Evolutionary conservation across 257 asterid species (phyloP).

Genomic region (Eustoma russellianum): DNA sequence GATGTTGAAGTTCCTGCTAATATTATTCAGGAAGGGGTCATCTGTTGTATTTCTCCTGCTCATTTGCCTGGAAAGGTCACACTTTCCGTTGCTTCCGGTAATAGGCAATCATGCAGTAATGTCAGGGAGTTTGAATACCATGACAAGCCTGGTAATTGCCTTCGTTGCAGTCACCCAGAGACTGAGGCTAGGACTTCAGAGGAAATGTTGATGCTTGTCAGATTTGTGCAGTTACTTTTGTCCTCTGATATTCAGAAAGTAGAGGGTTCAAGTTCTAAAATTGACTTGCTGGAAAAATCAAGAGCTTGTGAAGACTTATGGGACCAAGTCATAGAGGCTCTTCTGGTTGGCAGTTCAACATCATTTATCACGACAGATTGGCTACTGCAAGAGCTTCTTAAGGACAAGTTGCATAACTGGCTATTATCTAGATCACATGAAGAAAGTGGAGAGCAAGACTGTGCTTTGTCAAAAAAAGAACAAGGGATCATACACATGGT

Average conservation of each 20-base stretch:
- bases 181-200: slow-evolving; percentile 47
- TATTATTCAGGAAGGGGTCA: slow-evolving; percentile 78
- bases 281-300: slow-evolving; percentile 37
- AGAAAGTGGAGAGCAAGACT: slow-evolving; percentile 21
- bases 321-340: slow-evolving; percentile 58
- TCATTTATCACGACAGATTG: slow-evolving; percentile 53
- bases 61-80: slow-evolving; percentile 65
- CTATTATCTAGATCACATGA: slow-evolving; percentile 44
- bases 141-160: slow-evolving; percentile 31
- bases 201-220: slow-evolving; percentile 65
- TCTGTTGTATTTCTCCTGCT: slow-evolving; percentile 74
- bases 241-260: slow-evolving; percentile 28
- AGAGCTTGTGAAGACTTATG: slow-evolving; percentile 46
- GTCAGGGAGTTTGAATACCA: slow-evolving; percentile 77
- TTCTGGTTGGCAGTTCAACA: slow-evolving; percentile 48
- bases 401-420: slow-evolving; percentile 74
- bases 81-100: slow-evolving; percentile 63
- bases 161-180: slow-evolving; percentile 30
- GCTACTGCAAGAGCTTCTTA: slow-evolving; percentile 83
- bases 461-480: slow-evolving; percentile 66
- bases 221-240: slow-evolving; percentile 74
- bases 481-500: slow-evolving; percentile 88
- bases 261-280: slow-evolving; percentile 31
- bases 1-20: slow-evolving; percentile 75
- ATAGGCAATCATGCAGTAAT: slow-evolving; percentile 80